Evolutionary conservation across 352 stramenopile genomes (phyloP), one percentile per base, ranked within the genome.

Genomic region (Globisporangium alternatum): DNA sequence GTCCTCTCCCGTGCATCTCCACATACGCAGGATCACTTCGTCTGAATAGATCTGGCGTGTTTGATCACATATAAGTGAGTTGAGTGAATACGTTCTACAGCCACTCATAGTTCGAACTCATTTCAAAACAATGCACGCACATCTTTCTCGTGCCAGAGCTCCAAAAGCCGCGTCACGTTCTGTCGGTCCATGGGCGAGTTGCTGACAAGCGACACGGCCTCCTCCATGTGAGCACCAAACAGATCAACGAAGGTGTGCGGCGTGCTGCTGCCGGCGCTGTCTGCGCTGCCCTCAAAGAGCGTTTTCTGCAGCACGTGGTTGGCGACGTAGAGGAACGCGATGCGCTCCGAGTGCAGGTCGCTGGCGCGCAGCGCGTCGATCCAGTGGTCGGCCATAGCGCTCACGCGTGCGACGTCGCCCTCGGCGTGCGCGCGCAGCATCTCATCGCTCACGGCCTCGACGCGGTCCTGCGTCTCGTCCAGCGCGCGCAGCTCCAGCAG

Each of bases 231-330:
- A 21, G 67, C 35, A 6, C 58, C 45, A 13, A 87, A 80, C 10
- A 84, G 41, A 0, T 67, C 64, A 37, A 83, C 65, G 57, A 75
- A 81, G 3, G 72, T 9, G 0, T 57, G 68, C 41, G 41, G 48
- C 19, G 31, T 45, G 31, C 31, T 58, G 31, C 31, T 12, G 47
- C 56, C 47, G 21, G 44, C n/a, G 45, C 25, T 30, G 43, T 43
- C 52, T 31, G 41, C 48, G 12, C 35, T 58, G 19, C 74, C 74
- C 19, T 61, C 72, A 22, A 85, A 80, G 4, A 82, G 60, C 17
- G 75, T 83, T 67, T 94, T 94, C 57, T 87, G 85, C 22, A 94
- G 72, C 64, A 94, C 86, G 69, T 94, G 86, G 62, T 94, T 94
- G 60, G 86, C 83, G 55, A 94, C 86, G 58, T 90, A 94, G 5